Evolutionary conservation across 768 basidiomycete genomes (phyloP).

Genomic region (Fistulinella prunicolor): DNA sequence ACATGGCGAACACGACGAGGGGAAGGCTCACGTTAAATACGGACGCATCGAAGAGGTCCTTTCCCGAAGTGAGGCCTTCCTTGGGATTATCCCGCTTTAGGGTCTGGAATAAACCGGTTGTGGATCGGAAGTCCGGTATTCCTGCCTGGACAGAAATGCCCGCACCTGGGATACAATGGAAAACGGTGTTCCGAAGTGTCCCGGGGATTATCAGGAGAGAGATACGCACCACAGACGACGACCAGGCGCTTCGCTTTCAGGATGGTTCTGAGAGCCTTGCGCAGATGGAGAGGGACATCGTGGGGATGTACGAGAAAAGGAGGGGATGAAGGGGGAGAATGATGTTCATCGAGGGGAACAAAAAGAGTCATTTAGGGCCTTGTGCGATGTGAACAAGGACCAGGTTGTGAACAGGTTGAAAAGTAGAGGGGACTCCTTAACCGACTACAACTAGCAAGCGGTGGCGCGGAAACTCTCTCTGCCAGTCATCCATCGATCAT

Average conservation of each 20-base stretch:
- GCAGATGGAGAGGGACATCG: conserved; percentile 46
- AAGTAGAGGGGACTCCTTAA: conserved; percentile 18
- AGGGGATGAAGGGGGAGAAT: conserved; percentile 48
- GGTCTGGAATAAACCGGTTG: conserved; percentile 75
- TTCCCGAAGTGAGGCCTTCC: conserved; percentile 68
- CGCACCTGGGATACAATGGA: conserved; percentile 52
- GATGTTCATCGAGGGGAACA: conserved; percentile 53
- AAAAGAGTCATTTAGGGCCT: conserved; percentile 56
- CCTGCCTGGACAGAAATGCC: conserved; percentile 86
- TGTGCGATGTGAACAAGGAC: conserved; percentile 26
- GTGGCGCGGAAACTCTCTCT: conserved; percentile 31
- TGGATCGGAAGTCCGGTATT: conserved; percentile 87
- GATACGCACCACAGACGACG: conserved; percentile 75
- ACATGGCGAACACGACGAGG: conserved; percentile 1
- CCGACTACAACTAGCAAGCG: conserved; percentile 5
- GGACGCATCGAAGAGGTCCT: conserved; percentile 88
- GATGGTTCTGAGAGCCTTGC: conserved; percentile 60
- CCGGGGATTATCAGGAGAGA: conserved; percentile 12
- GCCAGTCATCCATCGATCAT: too few species aligned
- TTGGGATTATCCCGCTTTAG: conserved; percentile 77
- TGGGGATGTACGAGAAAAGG: conserved; percentile 51
- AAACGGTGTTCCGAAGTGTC: conserved; percentile 2
- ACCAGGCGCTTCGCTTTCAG: conserved; percentile 79
- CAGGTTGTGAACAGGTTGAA: conserved; percentile 23
- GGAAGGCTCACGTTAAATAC: conserved; percentile 69